Evolutionary conservation across 352 stramenopile species (phyloP), one percentile per base, ranked within the genome.

Genomic region (Pythium graminicola): DNA sequence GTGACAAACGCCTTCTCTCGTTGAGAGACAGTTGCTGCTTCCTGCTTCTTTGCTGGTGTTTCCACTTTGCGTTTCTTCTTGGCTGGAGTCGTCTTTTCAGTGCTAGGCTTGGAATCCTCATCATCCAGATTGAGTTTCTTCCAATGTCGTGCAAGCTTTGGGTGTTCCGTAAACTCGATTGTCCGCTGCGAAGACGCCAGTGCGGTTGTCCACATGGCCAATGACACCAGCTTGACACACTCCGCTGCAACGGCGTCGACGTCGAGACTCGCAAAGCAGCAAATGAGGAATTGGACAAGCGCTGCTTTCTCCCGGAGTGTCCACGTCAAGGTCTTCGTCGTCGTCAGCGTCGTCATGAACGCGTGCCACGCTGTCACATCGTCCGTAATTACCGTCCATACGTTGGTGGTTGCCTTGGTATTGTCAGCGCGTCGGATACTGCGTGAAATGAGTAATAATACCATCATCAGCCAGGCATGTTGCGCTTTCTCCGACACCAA

Each of bases 111-210:
- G 0, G 19, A 42, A 29, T 55, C 44, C 1, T 32, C 23, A 4
- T 46, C 23, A 10, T 27, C 13, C 16, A 50, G 32, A 46, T 59
- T 63, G 1, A 73, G 49, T 43, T 75, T 84, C 31, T 75, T 60
- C 73, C 75, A 92, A 55, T 84, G 81, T 20, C 71, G 67, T 51
- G 76, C 66, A 17, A 92, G 69, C 51, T 86, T 87, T 8, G 76
- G 78, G 41, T 81, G 70, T 27, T 64, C 41, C 22, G 78, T 52
- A 45, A 89, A 89, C 53, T 86, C 81, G 8, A 92, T 38, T 23
- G 65, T 54, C 8, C 78, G 67, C 60, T 92, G 81, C 9, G 57
- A 71, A 4, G 70, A 20, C 7, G 78, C 87, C 9, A 92, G 61
- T 28, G 72, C 62, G 4, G 43, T 70, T 14, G 11, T 2, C 81